These are phyloP conservation scores for Adansonia rubrostipa DNA, from an alignment of 441 rosid species.

Conservation along the genomic window DNA sequence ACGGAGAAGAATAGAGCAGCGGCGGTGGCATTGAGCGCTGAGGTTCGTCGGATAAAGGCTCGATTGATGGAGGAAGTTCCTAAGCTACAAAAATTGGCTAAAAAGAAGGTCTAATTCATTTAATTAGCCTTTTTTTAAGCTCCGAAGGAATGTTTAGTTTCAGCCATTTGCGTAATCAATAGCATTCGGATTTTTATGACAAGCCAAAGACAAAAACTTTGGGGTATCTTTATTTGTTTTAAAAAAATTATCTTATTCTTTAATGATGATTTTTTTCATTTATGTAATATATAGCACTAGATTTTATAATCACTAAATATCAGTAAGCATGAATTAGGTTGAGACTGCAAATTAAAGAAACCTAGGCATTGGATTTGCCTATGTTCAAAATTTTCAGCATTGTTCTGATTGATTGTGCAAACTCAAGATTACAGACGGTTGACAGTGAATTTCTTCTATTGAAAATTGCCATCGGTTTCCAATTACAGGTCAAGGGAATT, in stretches of 20 bases:
- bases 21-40: constrained; percentile 64
- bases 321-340: background rate
- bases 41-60: constrained; percentile 65
- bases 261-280: background rate
- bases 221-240: background rate
- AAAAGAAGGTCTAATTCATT: constrained; percentile 49
- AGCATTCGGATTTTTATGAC: background rate
- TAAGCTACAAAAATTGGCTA: constrained; percentile 58
- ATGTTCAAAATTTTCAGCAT: background rate
- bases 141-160: background rate
- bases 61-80: constrained; percentile 59
- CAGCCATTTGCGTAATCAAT: background rate
- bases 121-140: background rate
- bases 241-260: background rate
- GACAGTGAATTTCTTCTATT: constrained; percentile 5
- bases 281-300: background rate
- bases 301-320: background rate
- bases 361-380: background rate
- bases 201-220: background rate
- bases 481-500: constrained; percentile 60
- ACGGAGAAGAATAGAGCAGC: constrained; percentile 58
- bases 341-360: background rate
- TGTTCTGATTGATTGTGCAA: constrained; percentile 9
- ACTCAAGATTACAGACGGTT: background rate
- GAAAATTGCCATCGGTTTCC: background rate